Evolutionary conservation across 208 protist species (phyloP).

Genomic region (Trypanosoma theileri): DNA sequence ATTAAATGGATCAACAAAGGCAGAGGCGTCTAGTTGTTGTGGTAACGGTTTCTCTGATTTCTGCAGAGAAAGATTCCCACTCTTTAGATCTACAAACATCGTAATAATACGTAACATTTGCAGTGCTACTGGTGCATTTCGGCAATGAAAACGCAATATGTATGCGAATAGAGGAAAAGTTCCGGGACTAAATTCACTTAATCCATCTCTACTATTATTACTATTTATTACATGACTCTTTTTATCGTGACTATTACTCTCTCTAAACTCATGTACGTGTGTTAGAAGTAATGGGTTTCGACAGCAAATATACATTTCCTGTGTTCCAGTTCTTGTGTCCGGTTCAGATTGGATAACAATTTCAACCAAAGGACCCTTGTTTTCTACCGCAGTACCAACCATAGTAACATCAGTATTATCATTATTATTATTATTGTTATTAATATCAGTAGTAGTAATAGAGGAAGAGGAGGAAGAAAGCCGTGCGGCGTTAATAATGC

Average conservation of each 20-base stretch:
- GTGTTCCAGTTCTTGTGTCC: neutral
- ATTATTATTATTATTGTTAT: neutral
- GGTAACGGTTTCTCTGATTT: neutral
- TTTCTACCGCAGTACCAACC: no score
- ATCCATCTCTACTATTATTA: neutral
- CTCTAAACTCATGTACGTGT: neutral
- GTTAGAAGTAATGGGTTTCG: neutral
- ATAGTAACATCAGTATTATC: neutral
- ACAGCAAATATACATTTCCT: constrained; percentile 17
- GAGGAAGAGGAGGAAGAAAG: neutral
- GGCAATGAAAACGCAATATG: constrained; percentile 24
- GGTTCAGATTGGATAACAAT: constrained; percentile 1
- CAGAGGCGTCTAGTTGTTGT: neutral
- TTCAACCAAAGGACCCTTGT: constrained; percentile 6
- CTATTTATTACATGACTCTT: neutral
- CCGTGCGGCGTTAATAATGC: constrained; percentile 15
- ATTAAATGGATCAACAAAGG: constrained; percentile 7
- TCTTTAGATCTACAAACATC: constrained; percentile 9
- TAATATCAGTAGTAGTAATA: neutral
- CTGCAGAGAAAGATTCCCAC: constrained; percentile 4
- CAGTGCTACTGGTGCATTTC: constrained; percentile 12
- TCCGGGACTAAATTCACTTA: neutral
- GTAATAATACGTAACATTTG: constrained; percentile 20
- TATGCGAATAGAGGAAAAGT: constrained; percentile 21
- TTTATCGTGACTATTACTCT: neutral